Percentiles rank a stretch among this genome's conserved stretches.
These are phyloP conservation scores for Pseudisothecium myosuroides DNA, from an alignment of 225 moss, liverwort and hornwort species.

Conservation along the genomic window DNA sequence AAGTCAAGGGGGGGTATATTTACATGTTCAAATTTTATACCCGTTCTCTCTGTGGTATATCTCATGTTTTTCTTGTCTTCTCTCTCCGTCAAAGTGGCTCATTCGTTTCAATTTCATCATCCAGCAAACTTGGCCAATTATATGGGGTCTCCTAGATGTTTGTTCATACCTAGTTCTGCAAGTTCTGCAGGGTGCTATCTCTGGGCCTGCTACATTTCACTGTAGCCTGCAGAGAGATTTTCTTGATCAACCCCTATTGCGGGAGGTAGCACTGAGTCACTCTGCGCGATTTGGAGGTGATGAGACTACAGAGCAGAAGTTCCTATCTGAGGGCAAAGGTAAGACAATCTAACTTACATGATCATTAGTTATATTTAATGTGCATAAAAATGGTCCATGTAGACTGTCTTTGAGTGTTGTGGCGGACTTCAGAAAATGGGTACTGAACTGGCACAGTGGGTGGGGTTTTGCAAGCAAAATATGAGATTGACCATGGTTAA, in stretches of 20 bases:
- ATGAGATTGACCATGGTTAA: neutral
- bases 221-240: constrained; percentile 50
- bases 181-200: neutral
- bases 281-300: constrained; percentile 5
- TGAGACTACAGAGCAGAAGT: neutral
- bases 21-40: too few relatives aligned
- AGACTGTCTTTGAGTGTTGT: neutral
- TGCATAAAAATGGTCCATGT: neutral
- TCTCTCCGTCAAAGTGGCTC: neutral
- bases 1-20: too few relatives aligned
- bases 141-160: neutral
- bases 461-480: neutral
- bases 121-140: neutral
- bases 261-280: neutral
- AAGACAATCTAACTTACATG: neutral
- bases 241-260: constrained; percentile 40
- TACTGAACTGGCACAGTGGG: neutral
- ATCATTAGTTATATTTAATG: neutral
- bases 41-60: constrained; percentile 9
- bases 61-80: neutral
- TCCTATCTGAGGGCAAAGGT: constrained; percentile 9
- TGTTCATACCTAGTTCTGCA: neutral
- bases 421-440: neutral
- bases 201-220: neutral
- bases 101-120: neutral